Conservation (phyloP, 2,329 filamentous ascomycete species). For the Ophiobolus disseminans region DNA sequence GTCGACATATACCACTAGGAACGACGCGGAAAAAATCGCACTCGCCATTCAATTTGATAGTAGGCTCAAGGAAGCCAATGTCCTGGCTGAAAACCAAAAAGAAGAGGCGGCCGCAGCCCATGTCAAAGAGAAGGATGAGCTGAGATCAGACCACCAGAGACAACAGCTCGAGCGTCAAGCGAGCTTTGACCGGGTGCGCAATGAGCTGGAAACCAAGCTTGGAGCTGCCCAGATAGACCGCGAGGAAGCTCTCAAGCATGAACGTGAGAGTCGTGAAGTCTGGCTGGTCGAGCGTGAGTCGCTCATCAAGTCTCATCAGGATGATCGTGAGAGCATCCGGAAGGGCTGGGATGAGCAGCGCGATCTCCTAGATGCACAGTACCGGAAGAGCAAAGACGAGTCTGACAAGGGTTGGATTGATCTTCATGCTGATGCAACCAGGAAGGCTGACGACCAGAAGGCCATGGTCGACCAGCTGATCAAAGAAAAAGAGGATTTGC, state of each 20-base stretch:
- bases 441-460: slow-evolving; percentile 44
- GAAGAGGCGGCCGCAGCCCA: slow-evolving; percentile 52
- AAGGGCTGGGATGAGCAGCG: slow-evolving; percentile 62
- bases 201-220: slow-evolving; percentile 53
- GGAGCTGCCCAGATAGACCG: slow-evolving; percentile 51
- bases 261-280: slow-evolving; percentile 55
- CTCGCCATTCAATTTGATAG: slow-evolving; percentile 51
- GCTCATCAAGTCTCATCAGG: slow-evolving; percentile 51
- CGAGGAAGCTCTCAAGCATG: slow-evolving; percentile 55
- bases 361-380: slow-evolving; percentile 48
- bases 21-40: slow-evolving; percentile 49
- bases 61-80: slow-evolving; percentile 55
- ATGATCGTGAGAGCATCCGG: slow-evolving; percentile 59
- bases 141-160: slow-evolving; percentile 41
- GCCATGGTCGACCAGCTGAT: slow-evolving; percentile 35
- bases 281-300: slow-evolving; percentile 55
- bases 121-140: slow-evolving; percentile 43
- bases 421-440: slow-evolving; percentile 44
- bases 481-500: slow-evolving; percentile 47
- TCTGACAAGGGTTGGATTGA: slow-evolving; percentile 56
- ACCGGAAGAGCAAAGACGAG: slow-evolving; percentile 52
- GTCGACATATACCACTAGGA: slow-evolving; percentile 39
- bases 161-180: slow-evolving; percentile 51
- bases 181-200: slow-evolving; percentile 51
- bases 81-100: slow-evolving; percentile 56